Percentiles rank a stretch among this genome's conserved stretches.
Conservation (phyloP, 805 yeast species). For the Yarrowia osloensis region DNA sequence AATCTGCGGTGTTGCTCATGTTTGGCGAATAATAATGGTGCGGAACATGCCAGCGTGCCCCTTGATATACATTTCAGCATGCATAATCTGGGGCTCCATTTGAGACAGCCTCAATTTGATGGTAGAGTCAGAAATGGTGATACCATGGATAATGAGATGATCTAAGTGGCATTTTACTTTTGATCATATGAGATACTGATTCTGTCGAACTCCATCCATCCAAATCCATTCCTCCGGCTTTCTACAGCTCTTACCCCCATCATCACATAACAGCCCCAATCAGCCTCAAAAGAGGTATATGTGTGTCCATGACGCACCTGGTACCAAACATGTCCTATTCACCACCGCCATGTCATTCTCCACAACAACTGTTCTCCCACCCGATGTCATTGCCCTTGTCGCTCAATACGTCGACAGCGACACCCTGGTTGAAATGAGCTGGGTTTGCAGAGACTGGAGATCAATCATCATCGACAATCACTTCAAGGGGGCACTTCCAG, state of each 20-base stretch:
- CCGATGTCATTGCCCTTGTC: background rate
- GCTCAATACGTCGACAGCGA: background rate
- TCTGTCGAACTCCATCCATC: too few relatives aligned
- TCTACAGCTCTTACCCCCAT: too few relatives aligned
- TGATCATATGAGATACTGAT: too few relatives aligned
- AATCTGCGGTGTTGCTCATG: background rate
- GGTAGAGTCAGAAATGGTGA: too few relatives aligned
- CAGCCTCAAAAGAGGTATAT: background rate
- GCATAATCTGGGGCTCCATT: background rate
- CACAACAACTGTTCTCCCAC: background rate
- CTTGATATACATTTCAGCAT: background rate
- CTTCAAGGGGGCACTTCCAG: background rate
- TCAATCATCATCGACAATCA: background rate
- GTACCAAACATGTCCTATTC: background rate
- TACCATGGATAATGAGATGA: too few relatives aligned
- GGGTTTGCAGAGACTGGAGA: background rate
- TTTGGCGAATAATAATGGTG: background rate
- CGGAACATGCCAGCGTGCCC: background rate
- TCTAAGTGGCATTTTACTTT: too few relatives aligned
- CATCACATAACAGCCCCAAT: background rate
- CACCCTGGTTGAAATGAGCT: background rate
- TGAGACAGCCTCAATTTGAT: background rate
- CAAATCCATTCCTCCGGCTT: too few relatives aligned
- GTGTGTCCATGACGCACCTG: background rate
- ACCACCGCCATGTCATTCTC: background rate